Conservation (phyloP, 2,329 filamentous ascomycete genomes). For the Escovopsis weberi region DNA sequence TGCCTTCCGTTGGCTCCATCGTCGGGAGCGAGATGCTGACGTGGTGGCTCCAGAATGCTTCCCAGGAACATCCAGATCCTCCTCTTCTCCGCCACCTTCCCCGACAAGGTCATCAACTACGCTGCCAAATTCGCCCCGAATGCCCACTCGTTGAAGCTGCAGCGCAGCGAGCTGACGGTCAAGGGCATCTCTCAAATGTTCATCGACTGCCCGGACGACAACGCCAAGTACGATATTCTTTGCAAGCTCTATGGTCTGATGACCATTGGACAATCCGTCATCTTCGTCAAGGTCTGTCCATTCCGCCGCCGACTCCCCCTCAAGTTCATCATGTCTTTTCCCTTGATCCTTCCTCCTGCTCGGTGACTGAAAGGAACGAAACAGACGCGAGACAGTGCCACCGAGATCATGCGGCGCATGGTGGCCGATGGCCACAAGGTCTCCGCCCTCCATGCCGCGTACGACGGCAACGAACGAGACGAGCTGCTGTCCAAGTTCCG, state of each 20-base stretch:
- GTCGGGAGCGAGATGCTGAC: slow-evolving; percentile 1
- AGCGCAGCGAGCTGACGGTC: slow-evolving; percentile 84
- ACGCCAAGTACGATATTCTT: slow-evolving; percentile 75
- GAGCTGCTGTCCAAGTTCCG: slow-evolving; percentile 76
- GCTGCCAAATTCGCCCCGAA: slow-evolving; percentile 73
- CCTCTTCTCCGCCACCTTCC: slow-evolving; percentile 90
- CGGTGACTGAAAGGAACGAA: too few relatives aligned
- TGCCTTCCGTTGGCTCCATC: neutral
- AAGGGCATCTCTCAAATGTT: slow-evolving; percentile 97
- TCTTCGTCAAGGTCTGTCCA: slow-evolving; percentile 69
- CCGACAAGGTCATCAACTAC: slow-evolving; percentile 70
- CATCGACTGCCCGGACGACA: slow-evolving; percentile 73
- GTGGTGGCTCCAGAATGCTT: slow-evolving; percentile 41
- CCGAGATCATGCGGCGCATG: slow-evolving; percentile 77
- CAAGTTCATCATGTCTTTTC: too few relatives aligned
- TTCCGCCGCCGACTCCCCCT: too few relatives aligned
- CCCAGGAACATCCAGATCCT: slow-evolving; percentile 70
- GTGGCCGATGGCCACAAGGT: slow-evolving; percentile 80
- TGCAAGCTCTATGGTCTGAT: slow-evolving; percentile 91
- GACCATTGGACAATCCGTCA: slow-evolving; percentile 94
- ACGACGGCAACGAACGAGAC: slow-evolving; percentile 75
- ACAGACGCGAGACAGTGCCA: slow-evolving; percentile 73
- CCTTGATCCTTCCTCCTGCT: too few relatives aligned
- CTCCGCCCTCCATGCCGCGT: slow-evolving; percentile 74
- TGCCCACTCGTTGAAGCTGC: slow-evolving; percentile 74